Evolutionary conservation across 2,329 filamentous ascomycete species (phyloP).

Genomic region (Aspergillus sp.): DNA sequence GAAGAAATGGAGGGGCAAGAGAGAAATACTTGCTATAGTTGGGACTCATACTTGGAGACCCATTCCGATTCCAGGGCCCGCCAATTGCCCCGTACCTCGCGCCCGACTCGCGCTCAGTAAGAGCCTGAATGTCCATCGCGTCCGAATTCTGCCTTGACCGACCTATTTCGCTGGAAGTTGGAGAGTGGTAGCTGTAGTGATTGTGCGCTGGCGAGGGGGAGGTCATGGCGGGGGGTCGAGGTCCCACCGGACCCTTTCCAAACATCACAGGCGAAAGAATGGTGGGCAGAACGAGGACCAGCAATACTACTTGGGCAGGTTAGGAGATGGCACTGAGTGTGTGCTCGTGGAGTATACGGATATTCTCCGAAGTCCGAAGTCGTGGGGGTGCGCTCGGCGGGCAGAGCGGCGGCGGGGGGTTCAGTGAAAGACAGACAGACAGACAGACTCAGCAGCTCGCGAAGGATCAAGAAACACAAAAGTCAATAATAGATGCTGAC

Average conservation of each 20-base stretch:
- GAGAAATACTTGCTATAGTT: conserved; percentile 23
- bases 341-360: neutral
- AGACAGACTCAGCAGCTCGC: no score
- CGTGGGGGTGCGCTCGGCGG: neutral
- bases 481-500: neutral
- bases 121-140: conserved; percentile 36
- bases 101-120: conserved; percentile 31
- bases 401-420: neutral
- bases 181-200: conserved; percentile 26
- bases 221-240: conserved; percentile 19
- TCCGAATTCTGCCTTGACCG: conserved; percentile 36
- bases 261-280: conserved; percentile 16
- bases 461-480: no score
- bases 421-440: no score
- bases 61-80: conserved; percentile 30
- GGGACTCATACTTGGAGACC: conserved; percentile 24
- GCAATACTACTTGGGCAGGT: neutral
- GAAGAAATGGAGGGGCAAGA: conserved; percentile 9
- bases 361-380: neutral
- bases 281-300: neutral
- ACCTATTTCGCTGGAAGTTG: conserved; percentile 25
- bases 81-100: conserved; percentile 20
- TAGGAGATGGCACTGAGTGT: neutral
- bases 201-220: conserved; percentile 21
- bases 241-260: conserved; percentile 22